Evolutionary conservation across 2,329 filamentous ascomycete species (phyloP), one percentile per base, ranked within the genome.

Genomic region (Stemphylium lycopersici): DNA sequence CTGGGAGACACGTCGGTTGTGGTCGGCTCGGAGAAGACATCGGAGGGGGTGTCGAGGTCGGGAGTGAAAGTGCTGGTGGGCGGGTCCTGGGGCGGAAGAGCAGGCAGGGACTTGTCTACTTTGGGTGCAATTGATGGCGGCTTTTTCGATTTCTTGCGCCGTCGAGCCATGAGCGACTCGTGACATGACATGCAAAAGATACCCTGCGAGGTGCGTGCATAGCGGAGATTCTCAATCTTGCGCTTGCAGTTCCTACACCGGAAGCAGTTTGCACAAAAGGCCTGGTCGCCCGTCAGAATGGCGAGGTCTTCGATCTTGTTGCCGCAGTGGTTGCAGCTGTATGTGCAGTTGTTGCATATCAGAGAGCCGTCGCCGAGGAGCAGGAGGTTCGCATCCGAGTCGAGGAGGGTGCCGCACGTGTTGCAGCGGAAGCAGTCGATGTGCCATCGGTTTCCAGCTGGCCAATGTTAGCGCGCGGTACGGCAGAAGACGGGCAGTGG

Each of bases 181-280:
- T 99, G 95, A 74, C 95, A 99, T 70, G 89, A 92, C 95, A 99
- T 99, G 79, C 95, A 99, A 74, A 99, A 98, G 67, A 99, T 99
- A 56, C 95, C 95, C 77, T 98, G 95, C 6, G 93, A 97, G 1
- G 95, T 99, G 71, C 95, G 87, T 49, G 95, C 95, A 85, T 98
- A 99, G 74, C 93, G 88, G 61, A 99, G 82, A 74, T 99, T 99
- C 77, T 99, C 95, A 57, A 99, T 99, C 81, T 97, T 97, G 74
- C 90, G 87, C 81, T 98, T 99, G 83, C 95, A 99, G 76, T 98
- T 99, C 68, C 95, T 86, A 79, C 95, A 99, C 68, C 93, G 87
- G 80, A 99, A 99, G 79, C 95, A 99, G 52, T 91, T 93, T 38
- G 93, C 92, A 78, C 95, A 99, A 75, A 97, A 99, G 39, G 95